Evolutionary conservation across 2,329 filamentous ascomycete genomes (phyloP), one percentile per base, ranked within the genome.

Genomic region (Aspergillus terreus): DNA sequence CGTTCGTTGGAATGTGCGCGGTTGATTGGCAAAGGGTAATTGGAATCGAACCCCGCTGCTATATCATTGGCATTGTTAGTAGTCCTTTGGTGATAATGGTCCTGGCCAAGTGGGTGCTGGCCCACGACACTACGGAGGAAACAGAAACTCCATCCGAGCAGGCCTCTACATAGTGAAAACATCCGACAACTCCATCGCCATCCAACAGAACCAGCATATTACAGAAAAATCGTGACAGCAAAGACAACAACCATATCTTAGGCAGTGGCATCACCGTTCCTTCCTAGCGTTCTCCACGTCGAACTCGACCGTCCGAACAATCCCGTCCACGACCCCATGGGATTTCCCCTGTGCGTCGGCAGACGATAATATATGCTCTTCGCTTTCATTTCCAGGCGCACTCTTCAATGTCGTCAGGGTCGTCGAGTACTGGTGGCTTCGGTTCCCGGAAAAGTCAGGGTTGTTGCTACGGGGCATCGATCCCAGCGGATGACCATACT

Each of bases 221-320:
- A 38, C 14, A 38, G 15, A 38, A 6, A 38, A 11, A 42, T 42
- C n/a, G 40, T 12, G 11, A 9, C 11, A 7, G 10, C 11, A 23
- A 42, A 2, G 6, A 23, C 11, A 21, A 5, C 5, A 17, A 12
- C 7, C 40, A 42, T 23, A 6, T 23, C 23, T 6, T 23, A 23
- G 23, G 5, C 23, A 23, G 5, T 23, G 23, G 19, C 19, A 14
- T 42, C 40, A 42, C 2, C 17, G 40, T 23, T 43, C 32, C 40
- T n/a, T 23, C 9, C 44, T 51, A 6, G 54, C 52, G 33, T 63
- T 58, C 19, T 63, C 58, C 35, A 65, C 54, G 17, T 65, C 59
- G 45, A 65, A 63, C 50, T 62, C 60, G 21, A 64, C 58, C 1
- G 63, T 65, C 10, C 57, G 61, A 32, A 64, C 43, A 40, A 65